Conservation (phyloP, 768 basidiomycete species). For the Tulasnella sp. region DNA sequence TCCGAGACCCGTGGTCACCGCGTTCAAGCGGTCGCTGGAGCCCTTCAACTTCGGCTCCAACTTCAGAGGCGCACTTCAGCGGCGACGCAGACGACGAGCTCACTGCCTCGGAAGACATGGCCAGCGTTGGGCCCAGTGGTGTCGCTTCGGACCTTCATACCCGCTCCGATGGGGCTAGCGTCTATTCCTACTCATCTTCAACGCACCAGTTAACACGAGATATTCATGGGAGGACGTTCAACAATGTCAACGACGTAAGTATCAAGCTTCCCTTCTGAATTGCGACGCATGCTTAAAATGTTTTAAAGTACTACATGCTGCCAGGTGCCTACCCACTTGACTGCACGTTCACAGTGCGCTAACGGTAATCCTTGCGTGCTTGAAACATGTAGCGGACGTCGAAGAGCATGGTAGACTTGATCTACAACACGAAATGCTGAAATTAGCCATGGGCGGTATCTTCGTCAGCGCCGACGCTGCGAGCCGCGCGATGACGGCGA, state of each 20-base stretch:
- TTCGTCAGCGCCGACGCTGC: background rate
- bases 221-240: slow-evolving; percentile 9
- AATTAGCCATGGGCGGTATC: background rate
- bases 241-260: slow-evolving; percentile 14
- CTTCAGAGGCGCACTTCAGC: background rate
- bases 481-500: background rate
- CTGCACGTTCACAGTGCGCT: background rate
- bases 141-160: background rate
- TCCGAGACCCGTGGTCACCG: background rate
- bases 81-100: background rate
- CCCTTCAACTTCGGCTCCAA: background rate
- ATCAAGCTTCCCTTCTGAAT: background rate
- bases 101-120: background rate
- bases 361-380: background rate
- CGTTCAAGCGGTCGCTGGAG: no score
- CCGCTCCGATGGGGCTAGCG: background rate
- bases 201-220: slow-evolving; percentile 10
- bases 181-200: slow-evolving; percentile 19
- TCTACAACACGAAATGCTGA: slow-evolving; percentile 4
- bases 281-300: background rate
- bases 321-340: background rate
- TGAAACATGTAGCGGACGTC: background rate
- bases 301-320: background rate
- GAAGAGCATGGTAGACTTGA: slow-evolving; percentile 5
- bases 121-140: background rate